phyloP scores from a whole-genome alignment of 2,329 filamentous ascomycete genomes.

The Bipolaris cookei region DNA sequence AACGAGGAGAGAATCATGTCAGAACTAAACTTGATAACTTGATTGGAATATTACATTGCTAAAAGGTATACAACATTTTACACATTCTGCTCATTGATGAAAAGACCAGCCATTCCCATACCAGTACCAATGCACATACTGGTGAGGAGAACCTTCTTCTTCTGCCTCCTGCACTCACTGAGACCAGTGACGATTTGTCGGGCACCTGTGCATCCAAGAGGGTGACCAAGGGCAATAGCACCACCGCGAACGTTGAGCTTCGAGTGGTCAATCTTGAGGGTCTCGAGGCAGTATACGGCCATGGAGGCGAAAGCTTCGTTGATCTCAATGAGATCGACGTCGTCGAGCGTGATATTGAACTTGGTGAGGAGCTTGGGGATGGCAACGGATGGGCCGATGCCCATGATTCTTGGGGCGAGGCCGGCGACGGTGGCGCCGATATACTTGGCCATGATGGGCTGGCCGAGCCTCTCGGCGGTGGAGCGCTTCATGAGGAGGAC shows the following conservation, averaged over 20 bases:
- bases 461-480: conserved; percentile 81
- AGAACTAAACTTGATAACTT: too few species aligned
- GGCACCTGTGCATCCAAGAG: conserved; percentile 77
- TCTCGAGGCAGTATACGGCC: conserved; percentile 85
- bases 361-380: conserved; percentile 83
- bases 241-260: conserved; percentile 85
- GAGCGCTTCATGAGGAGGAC: conserved; percentile 93
- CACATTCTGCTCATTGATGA: conserved; percentile 65
- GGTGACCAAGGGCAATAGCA: conserved; percentile 83
- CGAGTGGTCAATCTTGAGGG: conserved; percentile 70
- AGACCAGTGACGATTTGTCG: conserved; percentile 88
- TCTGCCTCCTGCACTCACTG: conserved; percentile 80
- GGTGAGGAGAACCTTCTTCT: conserved; percentile 89
- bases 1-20: too few species aligned
- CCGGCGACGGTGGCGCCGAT: conserved; percentile 90
- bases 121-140: conserved; percentile 83
- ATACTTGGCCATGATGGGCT: conserved; percentile 94
- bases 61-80: not conserved
- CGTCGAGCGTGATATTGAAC: conserved; percentile 76
- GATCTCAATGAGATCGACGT: conserved; percentile 89
- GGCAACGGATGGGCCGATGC: conserved; percentile 77
- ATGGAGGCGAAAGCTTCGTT: conserved; percentile 99
- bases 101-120: conserved; percentile 70
- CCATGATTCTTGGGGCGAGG: conserved; percentile 93
- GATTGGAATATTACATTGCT: not conserved